Conservation (phyloP, 331 rosid genomes). For the Malus hybrid region DNA sequence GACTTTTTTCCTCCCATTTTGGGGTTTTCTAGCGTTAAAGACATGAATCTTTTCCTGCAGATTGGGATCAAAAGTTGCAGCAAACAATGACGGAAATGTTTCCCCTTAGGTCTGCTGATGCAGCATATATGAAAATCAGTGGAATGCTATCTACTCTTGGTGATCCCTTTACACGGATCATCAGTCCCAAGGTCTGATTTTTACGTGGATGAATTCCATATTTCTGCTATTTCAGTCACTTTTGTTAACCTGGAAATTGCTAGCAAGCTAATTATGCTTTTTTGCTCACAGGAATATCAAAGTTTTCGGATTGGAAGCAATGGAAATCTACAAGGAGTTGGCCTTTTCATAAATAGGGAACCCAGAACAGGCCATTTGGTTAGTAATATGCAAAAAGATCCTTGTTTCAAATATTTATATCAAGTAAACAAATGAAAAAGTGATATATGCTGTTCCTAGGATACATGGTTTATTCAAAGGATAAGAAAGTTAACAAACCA, state of each 20-base stretch:
- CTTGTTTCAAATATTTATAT: not conserved
- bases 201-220: not conserved
- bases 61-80: constrained; percentile 91
- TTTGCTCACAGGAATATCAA: constrained; percentile 70
- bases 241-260: not conserved
- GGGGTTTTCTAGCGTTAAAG: not conserved
- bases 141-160: constrained; percentile 98
- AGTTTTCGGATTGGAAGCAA: constrained; percentile 86
- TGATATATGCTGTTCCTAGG: not conserved
- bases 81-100: constrained; percentile 99
- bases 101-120: constrained; percentile 82
- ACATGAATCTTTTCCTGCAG: constrained; percentile 26
- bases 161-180: constrained; percentile 89
- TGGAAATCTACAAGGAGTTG: constrained; percentile 88
- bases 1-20: not conserved
- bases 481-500: not conserved
- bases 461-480: not conserved
- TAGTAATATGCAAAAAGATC: constrained; percentile 14
- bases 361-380: constrained; percentile 92
- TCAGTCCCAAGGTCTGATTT: constrained; percentile 74
- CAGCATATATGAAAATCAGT: constrained; percentile 78
- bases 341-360: constrained; percentile 77
- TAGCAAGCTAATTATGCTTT: constrained; percentile 7
- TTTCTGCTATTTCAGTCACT: constrained; percentile 6
- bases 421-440: not conserved